phyloP scores from a whole-genome alignment of 148 eudicot species.

The Pharnaceum exiguum region DNA sequence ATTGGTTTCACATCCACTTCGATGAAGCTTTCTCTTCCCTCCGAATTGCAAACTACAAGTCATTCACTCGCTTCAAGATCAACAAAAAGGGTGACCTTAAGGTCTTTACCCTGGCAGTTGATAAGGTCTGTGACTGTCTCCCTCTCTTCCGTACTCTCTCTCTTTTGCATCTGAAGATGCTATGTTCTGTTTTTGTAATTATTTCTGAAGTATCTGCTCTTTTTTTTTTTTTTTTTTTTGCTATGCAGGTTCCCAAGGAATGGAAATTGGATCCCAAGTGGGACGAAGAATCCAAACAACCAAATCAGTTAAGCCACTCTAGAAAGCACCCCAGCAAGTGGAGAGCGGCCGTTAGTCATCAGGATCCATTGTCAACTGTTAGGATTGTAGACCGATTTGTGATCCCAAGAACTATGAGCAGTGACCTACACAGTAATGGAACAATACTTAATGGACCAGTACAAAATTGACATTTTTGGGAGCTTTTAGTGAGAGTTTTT shows the following conservation, averaged over 20 bases:
- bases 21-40: slow-evolving; percentile 99
- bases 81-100: slow-evolving; percentile 68
- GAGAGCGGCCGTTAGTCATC: slow-evolving; percentile 53
- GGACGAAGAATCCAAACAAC: slow-evolving; percentile 61
- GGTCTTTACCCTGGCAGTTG: slow-evolving; percentile 95
- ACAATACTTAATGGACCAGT: no score
- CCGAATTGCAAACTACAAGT: slow-evolving; percentile 93
- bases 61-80: slow-evolving; percentile 92
- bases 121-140: slow-evolving; percentile 51
- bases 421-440: slow-evolving; percentile 19
- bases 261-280: slow-evolving; percentile 92
- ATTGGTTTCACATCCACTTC: slow-evolving; percentile 96
- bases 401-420: slow-evolving; percentile 6
- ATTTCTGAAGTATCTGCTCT: not conserved
- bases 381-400: slow-evolving; percentile 62
- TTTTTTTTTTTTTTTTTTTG: not conserved
- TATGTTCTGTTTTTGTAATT: not conserved
- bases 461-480: not conserved
- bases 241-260: slow-evolving; percentile 77
- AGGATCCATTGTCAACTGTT: slow-evolving; percentile 64
- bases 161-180: not conserved
- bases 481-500: no score
- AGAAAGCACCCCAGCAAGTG: slow-evolving; percentile 75
- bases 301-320: slow-evolving; percentile 41
- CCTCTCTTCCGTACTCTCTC: not conserved